Percentiles rank a stretch among this genome's conserved stretches.
Evolutionary conservation across 1,139 yeast species (phyloP).

Genomic region (Sugiyamaella xylanicola): DNA sequence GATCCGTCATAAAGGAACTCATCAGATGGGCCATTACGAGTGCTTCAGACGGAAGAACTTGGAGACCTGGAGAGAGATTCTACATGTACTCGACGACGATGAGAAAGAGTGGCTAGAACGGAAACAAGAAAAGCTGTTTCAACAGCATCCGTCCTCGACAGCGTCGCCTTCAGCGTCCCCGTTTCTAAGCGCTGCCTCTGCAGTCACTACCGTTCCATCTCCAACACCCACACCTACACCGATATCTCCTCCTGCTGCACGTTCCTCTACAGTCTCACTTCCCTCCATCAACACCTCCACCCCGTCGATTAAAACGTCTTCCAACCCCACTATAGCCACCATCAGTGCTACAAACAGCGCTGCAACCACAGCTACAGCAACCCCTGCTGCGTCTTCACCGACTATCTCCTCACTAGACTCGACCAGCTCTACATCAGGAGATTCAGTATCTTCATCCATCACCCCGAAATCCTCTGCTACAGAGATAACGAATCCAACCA

Average conservation of each 20-base stretch:
- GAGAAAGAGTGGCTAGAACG: slow-evolving; percentile 6
- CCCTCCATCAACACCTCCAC: no score
- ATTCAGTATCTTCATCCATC: not conserved
- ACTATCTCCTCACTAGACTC: not conserved
- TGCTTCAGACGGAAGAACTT: slow-evolving; percentile 42
- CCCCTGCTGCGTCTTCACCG: not conserved
- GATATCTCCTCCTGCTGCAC: no score
- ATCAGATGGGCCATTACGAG: slow-evolving; percentile 77
- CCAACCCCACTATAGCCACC: no score
- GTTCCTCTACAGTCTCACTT: no score
- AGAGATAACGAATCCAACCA: not conserved
- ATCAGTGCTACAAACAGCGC: no score
- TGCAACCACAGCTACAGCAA: not conserved
- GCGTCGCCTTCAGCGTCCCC: not conserved
- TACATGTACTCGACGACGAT: not conserved
- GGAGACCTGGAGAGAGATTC: slow-evolving; percentile 32
- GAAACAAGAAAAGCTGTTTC: not conserved
- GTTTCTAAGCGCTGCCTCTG: no score
- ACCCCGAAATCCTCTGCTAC: not conserved
- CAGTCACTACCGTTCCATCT: no score
- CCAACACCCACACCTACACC: no score
- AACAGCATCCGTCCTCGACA: not conserved
- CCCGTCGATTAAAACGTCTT: no score
- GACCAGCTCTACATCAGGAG: not conserved
- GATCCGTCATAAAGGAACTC: slow-evolving; percentile 86